These are phyloP conservation scores for Protomyces macrosporus DNA, from an alignment of 1,139 yeast genomes.

Conservation along the genomic window DNA sequence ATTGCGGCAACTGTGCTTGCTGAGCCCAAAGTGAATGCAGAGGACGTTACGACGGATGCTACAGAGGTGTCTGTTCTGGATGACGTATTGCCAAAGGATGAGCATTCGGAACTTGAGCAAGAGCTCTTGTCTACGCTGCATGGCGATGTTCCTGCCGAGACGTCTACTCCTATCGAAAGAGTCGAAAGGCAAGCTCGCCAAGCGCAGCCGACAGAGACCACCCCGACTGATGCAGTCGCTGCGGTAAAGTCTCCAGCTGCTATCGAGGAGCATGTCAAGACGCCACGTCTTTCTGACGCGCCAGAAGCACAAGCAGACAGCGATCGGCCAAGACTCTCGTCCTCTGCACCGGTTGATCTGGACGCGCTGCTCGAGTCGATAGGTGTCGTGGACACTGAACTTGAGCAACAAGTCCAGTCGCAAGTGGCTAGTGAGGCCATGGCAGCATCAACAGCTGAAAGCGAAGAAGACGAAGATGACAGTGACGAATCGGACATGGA, in stretches of 20 bases:
- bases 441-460: neutral
- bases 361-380: neutral
- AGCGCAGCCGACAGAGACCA: neutral
- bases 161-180: neutral
- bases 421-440: neutral
- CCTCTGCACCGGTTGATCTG: no score
- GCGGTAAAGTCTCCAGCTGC: neutral
- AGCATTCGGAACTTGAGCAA: neutral
- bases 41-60: neutral
- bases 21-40: neutral
- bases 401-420: neutral
- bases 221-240: neutral
- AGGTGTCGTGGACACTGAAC: neutral
- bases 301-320: no score
- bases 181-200: neutral
- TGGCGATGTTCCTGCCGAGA: neutral
- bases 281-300: no score
- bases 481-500: neutral
- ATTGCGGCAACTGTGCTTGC: neutral
- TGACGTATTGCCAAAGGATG: neutral
- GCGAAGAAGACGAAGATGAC: neutral
- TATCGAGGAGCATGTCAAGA: neutral
- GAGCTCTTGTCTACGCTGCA: neutral
- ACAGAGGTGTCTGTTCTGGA: neutral
- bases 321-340: no score